Evolutionary conservation across 1,139 yeast species (phyloP).

Genomic region (Keqinozyma sinolaborantium): DNA sequence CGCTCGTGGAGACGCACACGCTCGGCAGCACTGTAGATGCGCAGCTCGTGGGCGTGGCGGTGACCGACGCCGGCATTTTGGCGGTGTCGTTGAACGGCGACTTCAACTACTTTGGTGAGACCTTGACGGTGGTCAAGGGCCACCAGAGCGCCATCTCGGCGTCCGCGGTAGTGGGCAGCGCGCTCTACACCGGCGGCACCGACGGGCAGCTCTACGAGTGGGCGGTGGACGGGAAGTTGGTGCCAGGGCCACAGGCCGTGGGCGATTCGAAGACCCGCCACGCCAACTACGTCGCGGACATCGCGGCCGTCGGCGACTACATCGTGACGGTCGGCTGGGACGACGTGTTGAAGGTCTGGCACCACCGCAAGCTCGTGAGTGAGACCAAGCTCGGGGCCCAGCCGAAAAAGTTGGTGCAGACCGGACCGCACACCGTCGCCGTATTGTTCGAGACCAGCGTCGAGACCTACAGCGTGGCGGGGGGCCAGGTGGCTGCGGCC

Average conservation of each 20-base stretch:
- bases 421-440: conserved; percentile 22
- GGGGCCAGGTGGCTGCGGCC: conserved; percentile 1
- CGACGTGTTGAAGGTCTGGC: conserved; percentile 59
- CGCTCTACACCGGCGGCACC: conserved; percentile 67
- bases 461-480: conserved; percentile 19
- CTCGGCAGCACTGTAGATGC: conserved; percentile 42
- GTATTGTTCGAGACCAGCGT: conserved; percentile 50
- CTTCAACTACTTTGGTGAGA: conserved; percentile 52
- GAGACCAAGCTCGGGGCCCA: conserved; percentile 47
- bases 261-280: conserved; percentile 40
- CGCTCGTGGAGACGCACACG: conserved; percentile 24
- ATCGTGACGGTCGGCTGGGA: conserved; percentile 82
- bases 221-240: conserved; percentile 34
- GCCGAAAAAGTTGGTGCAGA: conserved; percentile 53
- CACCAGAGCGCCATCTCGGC: conserved; percentile 81
- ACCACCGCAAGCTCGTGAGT: conserved; percentile 21
- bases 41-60: conserved; percentile 82
- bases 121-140: conserved; percentile 51
- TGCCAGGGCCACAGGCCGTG: conserved; percentile 25
- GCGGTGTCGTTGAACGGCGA: conserved; percentile 74
- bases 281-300: conserved; percentile 54
- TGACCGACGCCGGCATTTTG: conserved; percentile 55
- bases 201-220: conserved; percentile 76
- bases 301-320: conserved; percentile 19
- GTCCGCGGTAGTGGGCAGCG: conserved; percentile 19